Evolutionary conservation across 306 rosid genomes (phyloP), one percentile per base, ranked within the genome.

Genomic region (Nissolia schottii): DNA sequence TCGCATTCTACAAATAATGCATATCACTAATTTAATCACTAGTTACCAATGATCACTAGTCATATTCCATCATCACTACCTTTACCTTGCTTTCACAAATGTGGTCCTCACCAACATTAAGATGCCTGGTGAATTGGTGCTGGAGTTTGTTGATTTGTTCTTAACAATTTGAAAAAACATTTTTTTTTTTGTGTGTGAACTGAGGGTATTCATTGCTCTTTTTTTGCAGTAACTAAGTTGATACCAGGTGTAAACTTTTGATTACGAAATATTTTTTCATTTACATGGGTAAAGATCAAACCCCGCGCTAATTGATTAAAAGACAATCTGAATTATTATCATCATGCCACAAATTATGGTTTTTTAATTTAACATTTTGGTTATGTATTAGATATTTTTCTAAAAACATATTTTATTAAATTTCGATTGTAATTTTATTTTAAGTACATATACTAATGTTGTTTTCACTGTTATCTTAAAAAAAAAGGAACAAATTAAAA

Each of bases 11-110:
- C n/a, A n/a, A n/a, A n/a, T n/a, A n/a, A n/a, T n/a, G n/a, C n/a
- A n/a, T n/a, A n/a, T n/a, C n/a, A n/a, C 73, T 28, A 11, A 10
- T 16, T 23, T 43, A 67, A 46, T 18, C 28, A 25, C 56, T 64
- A 2, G 15, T 8, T 11, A 25, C 19, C 19, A 31, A 48, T 48
- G 28, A 73, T 62, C 63, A 50, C 55, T 50, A 75, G 40, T 64
- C 58, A 75, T 64, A 34, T 53, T 38, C 46, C 79, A 74, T 64
- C 79, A 75, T 64, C 23, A 28, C 66, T 40, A 7, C 54, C 59
- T 61, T 51, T 48, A 61, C 16, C 58, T 58, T 45, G 7, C n/a
- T 63, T 55, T 49, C 8, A 12, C 4, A 68, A n/a, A n/a, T 1
- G 49, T 68, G 74, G 62, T 51, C 74, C 74, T 48, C 32, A 11